Evolutionary conservation across 331 rosid species (phyloP), one percentile per base, ranked within the genome.

Genomic region (Pyracantha coccinea): DNA sequence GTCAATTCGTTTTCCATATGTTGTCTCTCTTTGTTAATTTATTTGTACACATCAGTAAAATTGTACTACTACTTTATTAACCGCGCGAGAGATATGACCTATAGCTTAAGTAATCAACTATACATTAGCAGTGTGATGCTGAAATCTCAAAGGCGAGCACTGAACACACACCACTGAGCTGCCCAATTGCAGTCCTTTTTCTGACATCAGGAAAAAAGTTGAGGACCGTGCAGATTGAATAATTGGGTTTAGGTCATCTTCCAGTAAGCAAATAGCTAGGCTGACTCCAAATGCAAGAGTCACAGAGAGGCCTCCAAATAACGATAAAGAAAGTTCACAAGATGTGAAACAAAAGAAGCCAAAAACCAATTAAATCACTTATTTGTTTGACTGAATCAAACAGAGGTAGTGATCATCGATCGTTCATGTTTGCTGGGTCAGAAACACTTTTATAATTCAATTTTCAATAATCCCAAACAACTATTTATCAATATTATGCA

Each of bases 321-420:
- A 61, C 62, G 76, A 35, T 6, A n/a, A 65, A 12, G 19, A 67
- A 38, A 75, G 63, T 27, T 91, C 92, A 87, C 93, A 76, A 75
- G 92, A 84, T 71, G 82, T 23, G 72, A 57, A 71, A n/a, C 69
- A 79, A 29, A 83, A 73, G 58, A 82, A 75, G 82, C 81, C 93
- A 74, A 87, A 38, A 87, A 77, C 38, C 35, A 70, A 61, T 77
- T 74, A 68, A 83, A 74, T 84, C 61, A 65, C 23, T 28, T 2
- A 9, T 21, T 41, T 50, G 69, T 75, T 63, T 68, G 77, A 38
- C 13, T 38, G 59, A 66, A 82, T 81, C 64, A 75, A 86, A 84
- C 88, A 88, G 10, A 75, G 58, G 50, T 16, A 65, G 57, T 66
- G 54, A 79, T 63, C 71, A 67, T 66, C 45, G 45, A 0, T 38